Percentiles rank a stretch among this genome's conserved stretches.
Conservation (phyloP, 345 rosid species). For the Corchorus olitorius region DNA sequence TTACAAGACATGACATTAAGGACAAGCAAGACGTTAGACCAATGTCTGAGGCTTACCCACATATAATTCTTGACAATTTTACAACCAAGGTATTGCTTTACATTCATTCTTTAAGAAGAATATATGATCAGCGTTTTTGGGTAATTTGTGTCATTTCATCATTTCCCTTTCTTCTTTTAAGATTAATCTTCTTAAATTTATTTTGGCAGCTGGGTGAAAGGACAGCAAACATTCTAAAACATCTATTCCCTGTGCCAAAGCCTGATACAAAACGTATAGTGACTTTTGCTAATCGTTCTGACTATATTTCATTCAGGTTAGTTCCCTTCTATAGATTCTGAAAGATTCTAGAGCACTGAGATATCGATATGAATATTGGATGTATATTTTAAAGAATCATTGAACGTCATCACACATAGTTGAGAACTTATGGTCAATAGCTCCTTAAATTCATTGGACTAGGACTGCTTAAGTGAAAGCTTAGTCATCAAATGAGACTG, state of each 20-base stretch:
- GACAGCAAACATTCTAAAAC: constrained; percentile 74
- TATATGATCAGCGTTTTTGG: background rate
- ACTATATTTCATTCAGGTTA: constrained; percentile 92
- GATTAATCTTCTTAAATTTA: constrained; percentile 2
- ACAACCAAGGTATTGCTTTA: constrained; percentile 57
- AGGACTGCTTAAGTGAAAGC: background rate
- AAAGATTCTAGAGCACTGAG: background rate
- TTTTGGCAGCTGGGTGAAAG: constrained; percentile 73
- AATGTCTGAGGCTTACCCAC: constrained; percentile 94
- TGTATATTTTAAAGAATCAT: background rate
- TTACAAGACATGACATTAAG: constrained; percentile 89
- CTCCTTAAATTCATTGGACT: constrained; percentile 1
- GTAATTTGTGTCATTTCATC: background rate
- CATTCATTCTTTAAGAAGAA: background rate
- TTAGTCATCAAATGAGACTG: background rate
- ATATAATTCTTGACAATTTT: constrained; percentile 81
- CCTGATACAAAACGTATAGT: constrained; percentile 72
- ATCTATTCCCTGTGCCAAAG: constrained; percentile 92
- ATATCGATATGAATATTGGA: background rate
- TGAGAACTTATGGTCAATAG: background rate
- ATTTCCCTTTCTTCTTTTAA: background rate
- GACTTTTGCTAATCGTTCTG: constrained; percentile 80
- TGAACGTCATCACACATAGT: background rate
- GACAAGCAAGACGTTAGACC: constrained; percentile 73
- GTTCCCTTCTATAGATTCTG: constrained; percentile 13